Conservation (phyloP, 176 grass and related monocot genomes). For the maize (Zea mays) region Zm-B73-REFERENCE-NAM-5.0 NC_050097.1:200708001-200708500, state of each 20-base stretch:
- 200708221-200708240: conserved; percentile 63
- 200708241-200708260: conserved; percentile 70
- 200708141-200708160: background rate
- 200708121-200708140: background rate
- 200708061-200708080: conserved; percentile 65
- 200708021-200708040: conserved; percentile 78
- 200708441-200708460: background rate
- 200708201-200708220: conserved; percentile 65
- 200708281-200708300: conserved; percentile 69
- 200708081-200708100: conserved; percentile 79
- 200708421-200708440: conserved; percentile 90
- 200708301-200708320: conserved; percentile 88
- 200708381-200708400: conserved; percentile 83
- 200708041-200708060: conserved; percentile 68
- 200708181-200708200: conserved; percentile 79
- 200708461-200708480: background rate
- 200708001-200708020: conserved; percentile 85
- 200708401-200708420: conserved; percentile 61
- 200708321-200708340: conserved; percentile 77
- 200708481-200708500: background rate
- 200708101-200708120: background rate
- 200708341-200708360: conserved; percentile 81
- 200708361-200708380: conserved; percentile 88
- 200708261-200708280: conserved; percentile 76
- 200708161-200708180: conserved; percentile 45